These are phyloP conservation scores for Neoboletus magnificus DNA, from an alignment of 768 basidiomycete genomes.

Conservation along the genomic window DNA sequence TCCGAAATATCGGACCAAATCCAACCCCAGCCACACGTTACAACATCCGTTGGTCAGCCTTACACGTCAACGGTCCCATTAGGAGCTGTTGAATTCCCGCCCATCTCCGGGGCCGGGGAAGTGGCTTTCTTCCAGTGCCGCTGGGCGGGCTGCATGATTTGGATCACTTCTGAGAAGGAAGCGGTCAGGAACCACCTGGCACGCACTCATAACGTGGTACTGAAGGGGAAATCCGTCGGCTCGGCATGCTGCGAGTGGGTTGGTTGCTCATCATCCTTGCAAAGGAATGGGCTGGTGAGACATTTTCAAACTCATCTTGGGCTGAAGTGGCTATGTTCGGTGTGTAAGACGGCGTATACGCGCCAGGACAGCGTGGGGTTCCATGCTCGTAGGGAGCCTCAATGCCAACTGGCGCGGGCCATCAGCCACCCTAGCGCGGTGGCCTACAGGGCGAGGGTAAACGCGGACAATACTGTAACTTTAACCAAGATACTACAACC, in stretches of 20 bases:
- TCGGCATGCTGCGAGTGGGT: conserved; percentile 10
- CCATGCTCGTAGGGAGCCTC: conserved; percentile 3
- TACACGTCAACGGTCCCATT: conserved; percentile 4
- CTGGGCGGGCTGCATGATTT: conserved; percentile 14
- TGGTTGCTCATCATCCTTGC: conserved; percentile 4
- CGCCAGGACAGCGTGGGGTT: conserved; percentile 16
- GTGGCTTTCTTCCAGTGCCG: conserved; percentile 16
- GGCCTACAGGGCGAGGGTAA: conserved; percentile 8
- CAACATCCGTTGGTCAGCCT: neutral
- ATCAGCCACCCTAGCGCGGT: conserved; percentile 13
- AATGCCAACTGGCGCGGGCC: conserved; percentile 1
- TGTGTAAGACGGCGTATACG: conserved; percentile 8
- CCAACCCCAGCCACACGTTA: neutral
- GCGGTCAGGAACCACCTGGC: conserved; percentile 13
- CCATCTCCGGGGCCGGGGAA: neutral
- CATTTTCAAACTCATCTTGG: conserved; percentile 18
- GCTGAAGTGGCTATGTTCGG: conserved; percentile 19
- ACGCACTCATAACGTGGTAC: conserved; percentile 6
- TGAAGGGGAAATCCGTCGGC: neutral
- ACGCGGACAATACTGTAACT: conserved; percentile 10
- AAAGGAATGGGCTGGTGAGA: conserved; percentile 9
- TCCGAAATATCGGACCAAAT: neutral
- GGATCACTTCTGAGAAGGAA: conserved; percentile 19
- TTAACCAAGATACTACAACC: conserved; percentile 16
- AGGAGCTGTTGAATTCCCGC: conserved; percentile 7